Percentiles rank a stretch among this genome's conserved stretches.
These are phyloP conservation scores for Collybia sp. DNA, from an alignment of 768 basidiomycete genomes.

Conservation along the genomic window DNA sequence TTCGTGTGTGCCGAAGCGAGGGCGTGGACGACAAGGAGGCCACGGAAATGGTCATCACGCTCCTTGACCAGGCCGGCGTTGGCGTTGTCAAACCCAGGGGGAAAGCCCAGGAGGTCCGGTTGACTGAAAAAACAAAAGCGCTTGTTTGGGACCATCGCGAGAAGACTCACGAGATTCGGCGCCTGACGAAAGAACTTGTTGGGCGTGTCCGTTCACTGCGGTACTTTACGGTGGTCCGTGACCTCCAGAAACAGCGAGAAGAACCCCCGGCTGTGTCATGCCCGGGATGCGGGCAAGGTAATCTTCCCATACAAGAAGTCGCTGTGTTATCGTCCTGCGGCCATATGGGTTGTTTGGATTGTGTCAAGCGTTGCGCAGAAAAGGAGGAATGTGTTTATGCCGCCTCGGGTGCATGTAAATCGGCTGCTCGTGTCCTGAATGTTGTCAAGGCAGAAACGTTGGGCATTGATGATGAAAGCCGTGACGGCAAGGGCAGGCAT, in stretches of 20 bases:
- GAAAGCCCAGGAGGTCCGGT: slow-evolving; percentile 51
- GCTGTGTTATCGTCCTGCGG: slow-evolving; percentile 91
- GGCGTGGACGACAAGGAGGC: slow-evolving; percentile 81
- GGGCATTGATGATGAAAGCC: slow-evolving; percentile 73
- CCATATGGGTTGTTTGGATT: slow-evolving; percentile 77
- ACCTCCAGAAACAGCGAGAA: slow-evolving; percentile 74
- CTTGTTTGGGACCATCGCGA: slow-evolving; percentile 80
- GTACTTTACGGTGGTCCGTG: slow-evolving; percentile 89
- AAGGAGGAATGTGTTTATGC: slow-evolving; percentile 80
- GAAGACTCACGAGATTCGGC: slow-evolving; percentile 80
- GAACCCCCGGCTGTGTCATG: slow-evolving; percentile 56
- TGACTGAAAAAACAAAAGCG: slow-evolving; percentile 55
- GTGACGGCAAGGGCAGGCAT: slow-evolving; percentile 70
- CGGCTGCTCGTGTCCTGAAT: slow-evolving; percentile 77
- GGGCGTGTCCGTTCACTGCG: slow-evolving; percentile 87
- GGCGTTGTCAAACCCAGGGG: slow-evolving; percentile 39
- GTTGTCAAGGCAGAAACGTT: slow-evolving; percentile 77
- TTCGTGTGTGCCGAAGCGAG: slow-evolving; percentile 61
- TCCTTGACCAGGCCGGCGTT: slow-evolving; percentile 61
- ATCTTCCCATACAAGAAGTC: slow-evolving; percentile 60
- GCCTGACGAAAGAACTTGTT: slow-evolving; percentile 82
- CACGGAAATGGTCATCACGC: slow-evolving; percentile 48
- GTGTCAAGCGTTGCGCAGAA: slow-evolving; percentile 69
- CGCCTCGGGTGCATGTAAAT: slow-evolving; percentile 64
- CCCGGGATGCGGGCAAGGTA: slow-evolving; percentile 51